phyloP scores from a whole-genome alignment of 345 rosid genomes.

The Euphorbia peplus region DNA sequence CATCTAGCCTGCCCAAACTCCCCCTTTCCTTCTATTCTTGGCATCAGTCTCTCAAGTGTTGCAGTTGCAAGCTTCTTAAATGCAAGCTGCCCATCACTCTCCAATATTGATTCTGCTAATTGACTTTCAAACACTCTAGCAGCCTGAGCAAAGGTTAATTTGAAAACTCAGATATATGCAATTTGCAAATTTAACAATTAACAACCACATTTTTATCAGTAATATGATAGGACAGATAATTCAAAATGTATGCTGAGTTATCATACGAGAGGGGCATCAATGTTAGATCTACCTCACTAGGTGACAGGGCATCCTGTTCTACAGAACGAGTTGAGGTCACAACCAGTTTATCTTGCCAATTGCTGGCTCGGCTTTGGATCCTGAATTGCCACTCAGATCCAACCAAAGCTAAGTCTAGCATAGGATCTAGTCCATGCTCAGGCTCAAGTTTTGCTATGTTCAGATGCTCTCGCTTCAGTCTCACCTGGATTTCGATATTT shows the following conservation, averaged over 20 bases:
- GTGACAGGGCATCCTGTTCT: conserved; percentile 93
- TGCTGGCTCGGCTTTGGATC: conserved; percentile 94
- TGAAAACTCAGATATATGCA: conserved; percentile 8
- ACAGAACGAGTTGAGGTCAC: conserved; percentile 90
- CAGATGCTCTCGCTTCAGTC: conserved; percentile 90
- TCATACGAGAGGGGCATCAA: conserved; percentile 1
- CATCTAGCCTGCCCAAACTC: conserved; percentile 95
- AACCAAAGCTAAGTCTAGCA: conserved; percentile 90
- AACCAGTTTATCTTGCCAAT: conserved; percentile 92
- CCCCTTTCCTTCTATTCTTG: conserved; percentile 96
- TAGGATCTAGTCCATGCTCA: conserved; percentile 84
- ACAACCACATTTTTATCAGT: background rate
- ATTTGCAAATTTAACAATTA: conserved; percentile 7
- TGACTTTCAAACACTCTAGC: conserved; percentile 94
- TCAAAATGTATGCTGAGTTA: background rate
- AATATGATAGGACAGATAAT: background rate
- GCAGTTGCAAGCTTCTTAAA: conserved; percentile 96
- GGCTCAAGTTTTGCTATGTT: conserved; percentile 96
- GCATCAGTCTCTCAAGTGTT: conserved; percentile 89
- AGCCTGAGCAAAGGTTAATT: conserved; percentile 48
- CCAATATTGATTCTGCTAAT: conserved; percentile 93
- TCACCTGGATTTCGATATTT: conserved; percentile 53
- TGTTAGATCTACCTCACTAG: conserved; percentile 64
- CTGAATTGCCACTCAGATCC: conserved; percentile 98
- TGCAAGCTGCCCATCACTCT: conserved; percentile 95